Base-by-base conservation (phyloP, 2,329 filamentous ascomycete species). In the Aureobasidium mangrovei region DNA sequence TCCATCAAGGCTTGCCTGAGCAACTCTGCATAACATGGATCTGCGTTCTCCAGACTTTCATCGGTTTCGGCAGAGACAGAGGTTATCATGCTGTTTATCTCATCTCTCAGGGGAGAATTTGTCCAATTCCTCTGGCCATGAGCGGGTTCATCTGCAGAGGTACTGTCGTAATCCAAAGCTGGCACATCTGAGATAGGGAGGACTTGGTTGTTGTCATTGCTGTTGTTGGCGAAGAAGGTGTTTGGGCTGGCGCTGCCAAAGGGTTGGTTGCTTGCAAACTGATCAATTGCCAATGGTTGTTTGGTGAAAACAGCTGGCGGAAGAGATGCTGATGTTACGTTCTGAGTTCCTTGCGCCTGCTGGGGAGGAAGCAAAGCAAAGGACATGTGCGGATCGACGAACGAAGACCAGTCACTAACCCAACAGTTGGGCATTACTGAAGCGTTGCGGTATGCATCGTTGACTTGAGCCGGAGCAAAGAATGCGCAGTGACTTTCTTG, bases 1-100 rank as follows among this genome's bases (percentile, higher is more conserved):
- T 81, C 81, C 72, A 84, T 80, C 24, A 97, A 79, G 1, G 89
- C 89, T 49, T 77, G 75, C 64, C 84, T 86, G 58, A 97, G 88
- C 12, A 95, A 78, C 62, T 86, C 78, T 0, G 91, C 90, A 65
- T 97, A 97, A 0, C 67, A 64, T 9, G 60, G 60, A 38, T 65
- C 62, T 5, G 57, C 43, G 5, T 53, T 52, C n/a, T 65, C 63
- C 27, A 53, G 39, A 24, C 58, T 54, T 33, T 54, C 53, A 4
- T 47, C 53, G 29, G 31, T 26, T 18, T 51, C 47, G 12, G 29
- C 47, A 27, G 38, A 27, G 9, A 7, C 38, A 33, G 38, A 27
- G 9, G n/a, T 31, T 4, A 18, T 35, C 47, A 42, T 8, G n/a
- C 36, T 33, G 35, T 48, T 28, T 2, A 41, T 24, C 7, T 54